Evolutionary conservation across 2,329 filamentous ascomycete genomes (phyloP), one percentile per base, ranked within the genome.

Genomic region (Cordyceps cateniannulata): DNA sequence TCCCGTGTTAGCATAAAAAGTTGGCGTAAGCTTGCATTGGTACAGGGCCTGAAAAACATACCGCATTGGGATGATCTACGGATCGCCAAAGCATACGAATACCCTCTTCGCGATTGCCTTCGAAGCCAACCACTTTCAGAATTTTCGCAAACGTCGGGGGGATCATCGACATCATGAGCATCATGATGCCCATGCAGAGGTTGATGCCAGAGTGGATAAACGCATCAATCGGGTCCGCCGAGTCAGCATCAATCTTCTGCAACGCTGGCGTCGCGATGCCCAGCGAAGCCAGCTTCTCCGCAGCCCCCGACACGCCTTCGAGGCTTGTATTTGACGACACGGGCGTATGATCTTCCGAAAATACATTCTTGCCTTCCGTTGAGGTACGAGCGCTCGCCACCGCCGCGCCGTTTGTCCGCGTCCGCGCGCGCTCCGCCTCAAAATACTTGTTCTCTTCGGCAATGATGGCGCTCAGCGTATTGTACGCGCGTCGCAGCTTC

Each of bases 141-240:
- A 99, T 82, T 60, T 86, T 89, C n/a, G 85, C 88, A 72, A 98
- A 96, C 0, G 93, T 85, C 0, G 95, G 95, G 0, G 95, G 96
- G 0, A 98, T 86, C 77, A 98, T 89, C 14, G 91, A 96, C n/a
- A 98, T 86, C 59, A 98, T 80, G 1, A 98, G 80, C 16, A 96
- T 81, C 1, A 98, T 77, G 35, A 96, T 82, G 3, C 95, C 95
- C 68, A 93, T 97, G 73, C 92, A 96, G 73, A 97, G 88, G 70
- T 90, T 95, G 5, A 87, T 85, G 10, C 92, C 93, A 0, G 91
- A 93, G 71, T 96, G 91, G 42, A 97, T 87, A 70, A 97, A 99
- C 24, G 88, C 76, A 71, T 98, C 93, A 20, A 93, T 84, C 0
- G 90, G 86, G 62, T 93, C 86, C 29, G 45, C 18, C 24, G 51